Evolutionary conservation across 2,329 filamentous ascomycete species (phyloP), one percentile per base, ranked within the genome.

Genomic region (Aspergillus unguis): DNA sequence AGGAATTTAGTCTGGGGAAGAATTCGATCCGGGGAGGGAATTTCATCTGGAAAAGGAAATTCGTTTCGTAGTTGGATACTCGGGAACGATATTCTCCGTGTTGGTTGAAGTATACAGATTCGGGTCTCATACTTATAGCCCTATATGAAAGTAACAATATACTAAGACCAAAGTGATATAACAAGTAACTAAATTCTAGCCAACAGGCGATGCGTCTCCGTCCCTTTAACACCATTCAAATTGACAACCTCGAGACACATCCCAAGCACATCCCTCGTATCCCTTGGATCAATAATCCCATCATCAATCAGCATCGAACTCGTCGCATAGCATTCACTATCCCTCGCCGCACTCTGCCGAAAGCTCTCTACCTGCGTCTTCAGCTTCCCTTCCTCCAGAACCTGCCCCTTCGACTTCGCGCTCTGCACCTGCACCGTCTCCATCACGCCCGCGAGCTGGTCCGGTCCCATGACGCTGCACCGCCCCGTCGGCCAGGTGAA

Each of bases 391-490:
- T 60, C 57, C 9, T 60, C 56, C 9, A 71, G 35, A 1, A 37
- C 45, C 11, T 55, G 25, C 1, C 62, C 65, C 47, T 64, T 63
- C 6, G 61, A 60, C 37, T 59, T 61, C 17, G 62, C 63, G 27
- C 61, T 65, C 5, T 62, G 62, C 7, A 50, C 35, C 47, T 66
- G 62, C n/a, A 73, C 62, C 27, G 55, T 60, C 43, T 67, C 65
- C 71, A 75, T 74, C 6, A 75, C 72, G 0, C 71, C 71, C 1
- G 67, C 62, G 2, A 74, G 58, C 56, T 75, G 71, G 37, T 74
- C 71, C 0, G 71, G 65, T 0, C 72, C 72, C 72, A 75, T 75
- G 2, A 75, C 72, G 32, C 69, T 71, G 59, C 71, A 74, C 17
- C 69, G 62, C 0, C 71, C 69, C 1, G 59, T 71, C 0, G 72